A percentile compares a stretch with the other conserved stretches of the same genome.
Evolutionary conservation across 2,329 filamentous ascomycete species (phyloP).

Genomic region (Myotisia sp.): DNA sequence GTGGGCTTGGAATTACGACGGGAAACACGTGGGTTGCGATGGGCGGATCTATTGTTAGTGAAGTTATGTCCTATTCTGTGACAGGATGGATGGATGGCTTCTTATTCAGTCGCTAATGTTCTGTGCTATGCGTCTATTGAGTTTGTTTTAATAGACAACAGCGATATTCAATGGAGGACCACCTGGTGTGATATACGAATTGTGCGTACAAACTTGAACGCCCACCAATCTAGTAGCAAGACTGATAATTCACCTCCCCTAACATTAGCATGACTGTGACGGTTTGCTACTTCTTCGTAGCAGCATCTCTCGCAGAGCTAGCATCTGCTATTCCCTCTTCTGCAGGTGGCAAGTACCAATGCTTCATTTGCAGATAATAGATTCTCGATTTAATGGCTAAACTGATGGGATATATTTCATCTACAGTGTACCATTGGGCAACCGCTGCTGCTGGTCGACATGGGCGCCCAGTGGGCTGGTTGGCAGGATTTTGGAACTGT

Average conservation of each 20-base stretch:
- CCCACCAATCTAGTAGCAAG: constrained; percentile 15
- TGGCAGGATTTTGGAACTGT: constrained; percentile 33
- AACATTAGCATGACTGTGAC: constrained; percentile 28
- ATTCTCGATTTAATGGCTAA: neutral
- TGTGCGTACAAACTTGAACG: constrained; percentile 22
- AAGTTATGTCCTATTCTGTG: constrained; percentile 27
- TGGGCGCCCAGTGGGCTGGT: constrained; percentile 38
- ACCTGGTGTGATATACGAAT: constrained; percentile 49
- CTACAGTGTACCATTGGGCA: constrained; percentile 46
- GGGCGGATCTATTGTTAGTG: constrained; percentile 46
- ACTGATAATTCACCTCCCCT: no score
- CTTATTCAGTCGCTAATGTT: constrained; percentile 4
- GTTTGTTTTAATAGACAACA: no score
- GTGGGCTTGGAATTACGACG: constrained; percentile 46
- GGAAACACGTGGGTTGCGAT: constrained; percentile 53
- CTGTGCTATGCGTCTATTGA: constrained; percentile 13
- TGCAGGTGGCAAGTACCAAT: constrained; percentile 31
- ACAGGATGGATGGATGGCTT: no score
- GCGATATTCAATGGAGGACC: constrained; percentile 49
- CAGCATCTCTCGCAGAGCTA: constrained; percentile 46
- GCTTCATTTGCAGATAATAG: neutral
- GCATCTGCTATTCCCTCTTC: constrained; percentile 48
- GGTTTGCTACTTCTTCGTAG: constrained; percentile 44
- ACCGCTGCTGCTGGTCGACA: constrained; percentile 43
- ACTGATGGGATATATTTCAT: neutral